Evolutionary conservation across 257 asterid genomes (phyloP), one percentile per base, ranked within the genome.

Genomic region (Capsicum chinense): DNA sequence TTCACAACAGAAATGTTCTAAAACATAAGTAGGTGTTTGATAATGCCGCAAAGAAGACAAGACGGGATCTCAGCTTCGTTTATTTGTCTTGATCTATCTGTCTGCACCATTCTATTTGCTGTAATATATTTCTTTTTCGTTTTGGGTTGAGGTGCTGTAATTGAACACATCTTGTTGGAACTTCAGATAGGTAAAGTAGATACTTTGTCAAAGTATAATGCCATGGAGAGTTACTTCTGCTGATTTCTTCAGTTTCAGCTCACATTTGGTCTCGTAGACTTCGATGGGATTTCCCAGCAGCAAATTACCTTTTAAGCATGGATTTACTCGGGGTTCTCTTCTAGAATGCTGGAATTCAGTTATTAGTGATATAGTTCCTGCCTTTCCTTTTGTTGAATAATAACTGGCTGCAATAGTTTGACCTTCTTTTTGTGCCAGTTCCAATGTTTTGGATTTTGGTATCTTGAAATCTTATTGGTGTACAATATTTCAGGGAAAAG

Each of bases 401-500:
- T 78, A 54, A 52, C 50, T 78, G 81, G 15, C 47, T 78, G 50
- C 63, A 52, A 76, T 50, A 26, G 48, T 76, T 52, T 76, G 64
- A 66, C 48, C 73, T 66, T 21, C 12, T 66, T 35, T 66, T 66
- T 7, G 17, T 35, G 64, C 81, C 56, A 54, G 15, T 54, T 78
- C 73, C 9, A 11, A 15, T 57, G 71, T 19, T 47, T 37, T 62
- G 68, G 56, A 62, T n/a, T 82, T 85, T 68, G 33, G 35, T 33
- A 50, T 52, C 79, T 78, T 50, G 48, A 78, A 33, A 76, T 54
- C 81, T 78, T 15, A 76, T 76, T 26, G 8, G 48, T 15, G 8
- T 13, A 78, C 81, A 15, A 52, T 83, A 79, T 84, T 88, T 79
- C 93, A 95, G 99, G 98, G 99, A 37, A 96, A 90, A 90, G 99